Percentiles rank a stretch among this genome's conserved stretches.
Evolutionary conservation across 169 alveolate species (phyloP).

Genomic region (Cryptosporidium sp.): DNA sequence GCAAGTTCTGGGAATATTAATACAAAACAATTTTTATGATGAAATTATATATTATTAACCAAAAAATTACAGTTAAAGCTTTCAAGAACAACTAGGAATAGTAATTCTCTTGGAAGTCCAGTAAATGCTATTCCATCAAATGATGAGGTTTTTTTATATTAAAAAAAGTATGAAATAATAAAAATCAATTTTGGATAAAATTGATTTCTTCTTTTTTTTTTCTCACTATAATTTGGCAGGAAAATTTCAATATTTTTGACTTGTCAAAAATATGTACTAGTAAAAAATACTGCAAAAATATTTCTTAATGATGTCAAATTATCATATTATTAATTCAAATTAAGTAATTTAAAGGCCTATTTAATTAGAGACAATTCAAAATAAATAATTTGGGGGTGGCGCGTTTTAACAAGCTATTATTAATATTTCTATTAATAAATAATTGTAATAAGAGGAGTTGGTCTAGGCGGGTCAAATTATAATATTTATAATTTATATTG

Average conservation of each 20-base stretch:
- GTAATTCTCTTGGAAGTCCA: too few species aligned
- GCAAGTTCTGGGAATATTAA: not conserved
- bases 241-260: not conserved
- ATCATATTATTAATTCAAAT: not conserved
- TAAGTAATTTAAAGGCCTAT: conserved; percentile 1
- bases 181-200: not conserved
- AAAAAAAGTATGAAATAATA: not conserved
- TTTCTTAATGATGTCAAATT: not conserved
- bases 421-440: not conserved
- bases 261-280: not conserved
- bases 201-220: not conserved
- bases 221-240: not conserved
- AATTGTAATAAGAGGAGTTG: not conserved
- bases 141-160: not conserved
- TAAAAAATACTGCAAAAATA: conserved; percentile 1
- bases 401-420: not conserved
- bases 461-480: not conserved
- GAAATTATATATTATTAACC: too few species aligned
- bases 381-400: not conserved
- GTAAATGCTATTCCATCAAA: not conserved
- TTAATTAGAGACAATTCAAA: conserved; percentile 12
- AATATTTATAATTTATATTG: not conserved
- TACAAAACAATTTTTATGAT: not conserved
- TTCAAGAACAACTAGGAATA: too few species aligned
- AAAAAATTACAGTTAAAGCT: too few species aligned